phyloP scores from a whole-genome alignment of 2,329 filamentous ascomycete genomes.

The Diaporthe sp. region DNA sequence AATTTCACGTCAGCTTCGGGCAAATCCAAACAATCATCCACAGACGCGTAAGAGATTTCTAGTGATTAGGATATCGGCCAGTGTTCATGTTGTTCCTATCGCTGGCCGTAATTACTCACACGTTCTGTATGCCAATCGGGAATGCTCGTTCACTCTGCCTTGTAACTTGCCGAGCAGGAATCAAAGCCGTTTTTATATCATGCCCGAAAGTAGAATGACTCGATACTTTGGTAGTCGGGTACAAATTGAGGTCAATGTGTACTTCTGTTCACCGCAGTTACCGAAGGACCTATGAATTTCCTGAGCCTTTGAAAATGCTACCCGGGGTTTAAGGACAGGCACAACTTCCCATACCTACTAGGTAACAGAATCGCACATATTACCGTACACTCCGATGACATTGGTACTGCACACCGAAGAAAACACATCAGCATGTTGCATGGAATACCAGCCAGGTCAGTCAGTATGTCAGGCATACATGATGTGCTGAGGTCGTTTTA shows the following conservation, averaged over 20 bases:
- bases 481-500: background rate
- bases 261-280: background rate
- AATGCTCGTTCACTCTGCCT: background rate
- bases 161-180: background rate
- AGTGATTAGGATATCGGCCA: no score
- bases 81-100: background rate
- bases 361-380: background rate
- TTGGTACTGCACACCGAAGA: background rate
- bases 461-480: no score
- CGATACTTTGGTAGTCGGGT: no score
- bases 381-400: background rate
- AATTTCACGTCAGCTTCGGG: no score
- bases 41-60: background rate
- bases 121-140: background rate
- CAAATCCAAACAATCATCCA: background rate
- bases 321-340: background rate
- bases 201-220: background rate
- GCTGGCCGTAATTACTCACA: no score
- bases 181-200: background rate
- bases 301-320: background rate
- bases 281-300: background rate
- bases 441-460: rapidly evolving
- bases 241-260: background rate
- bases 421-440: no score
- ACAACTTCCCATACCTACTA: background rate